Base-by-base conservation (phyloP, 805 yeast species). In the Babjeviella inositovora region DNA sequence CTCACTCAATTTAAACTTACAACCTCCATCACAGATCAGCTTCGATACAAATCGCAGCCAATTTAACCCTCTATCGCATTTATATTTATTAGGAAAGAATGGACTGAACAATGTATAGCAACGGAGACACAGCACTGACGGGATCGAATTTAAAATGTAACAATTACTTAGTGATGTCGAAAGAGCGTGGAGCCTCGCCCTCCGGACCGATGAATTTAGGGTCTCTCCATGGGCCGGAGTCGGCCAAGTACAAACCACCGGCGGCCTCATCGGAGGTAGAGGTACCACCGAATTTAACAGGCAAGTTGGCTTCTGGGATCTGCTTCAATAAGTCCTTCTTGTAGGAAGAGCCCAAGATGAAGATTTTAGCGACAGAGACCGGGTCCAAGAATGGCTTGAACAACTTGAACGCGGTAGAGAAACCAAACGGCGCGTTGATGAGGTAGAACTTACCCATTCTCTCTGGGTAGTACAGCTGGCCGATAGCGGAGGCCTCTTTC, bases 201-300 rank as follows among this genome's bases (percentile, higher is more conserved):
- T 85, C 97, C 28, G 94, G 93, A 8, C 96, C 97, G 45, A 84
- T 74, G 51, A 41, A 87, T 51, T 76, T 39, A 15, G 73, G 57
- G 31, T 87, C 90, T 64, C 95, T 79, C 98, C 98, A 90, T 33
- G 98, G 98, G 35, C 98, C 98, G 34, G 75, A 58, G 46, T 90
- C 97, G 18, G 90, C 70, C 41, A 90, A 57, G 49, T 73, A 79
- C 34, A 90, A 64, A 13, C 93, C 94, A 39, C 84, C 79, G 22
- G 70, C 77, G 7, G 64, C 61, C 23, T 69, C 80, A 21, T 57
- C 48, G 20, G 71, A 73, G 34, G 53, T 64, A 16, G 90, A 72
- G 32, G 43, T 41, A 35, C 98, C 98, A 32, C 98, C 98, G 40
- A 80, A 87, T 55, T 81, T 82, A 22, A 38, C 58, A 21, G 98